Base-by-base conservation (phyloP, 495 filamentous ascomycete genomes). In the Penicillium odoratum region DNA sequence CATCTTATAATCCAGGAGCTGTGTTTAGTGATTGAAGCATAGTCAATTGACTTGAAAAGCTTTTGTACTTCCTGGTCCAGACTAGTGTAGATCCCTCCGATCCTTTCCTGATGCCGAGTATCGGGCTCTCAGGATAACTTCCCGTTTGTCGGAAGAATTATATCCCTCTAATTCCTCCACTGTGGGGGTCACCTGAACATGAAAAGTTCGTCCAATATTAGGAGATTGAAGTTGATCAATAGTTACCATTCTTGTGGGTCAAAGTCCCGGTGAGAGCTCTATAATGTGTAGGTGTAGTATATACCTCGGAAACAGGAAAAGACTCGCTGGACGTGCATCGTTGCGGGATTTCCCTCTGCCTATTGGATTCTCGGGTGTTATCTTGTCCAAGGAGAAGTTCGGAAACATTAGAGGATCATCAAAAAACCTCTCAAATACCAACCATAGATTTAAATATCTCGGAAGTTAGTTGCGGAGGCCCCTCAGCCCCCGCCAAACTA, bases 81-180 rank as follows among this genome's bases (percentile, higher is more conserved):
- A 40, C 5, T 40, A 18, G 29, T n/a, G 29, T 50, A 50, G 25
- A 50, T 30, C 21, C 48, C 38, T 50, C 48, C 48, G 29, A 29
- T 50, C 48, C 48, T 50, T 47, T 47, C 45, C 45, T 47, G 9
- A 26, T 47, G 45, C 45, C 45, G 45, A 47, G 21, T 26, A 11
- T 47, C 45, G 45, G 45, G 28, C 21, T 47, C 4, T 40, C 38
- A 18, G 28, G 45, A 47, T 47, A 29, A 25, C 16, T 34, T 7
- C 28, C 28, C 28, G 15, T 26, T 21, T 10, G 11, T 11, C 48
- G 48, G 48, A 50, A 50, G 48, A 50, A 50, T 31, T 25, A 47
- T 26, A 8, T 47, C 45, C 45, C 45, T 47, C 11, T 31, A 21
- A 34, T 34, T 28, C 31, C 48, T 50, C 11, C 16, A n/a, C 4